Evolutionary conservation across 1,284 basidiomycete genomes (phyloP).

Genomic region (Trichosporon sp.): DNA sequence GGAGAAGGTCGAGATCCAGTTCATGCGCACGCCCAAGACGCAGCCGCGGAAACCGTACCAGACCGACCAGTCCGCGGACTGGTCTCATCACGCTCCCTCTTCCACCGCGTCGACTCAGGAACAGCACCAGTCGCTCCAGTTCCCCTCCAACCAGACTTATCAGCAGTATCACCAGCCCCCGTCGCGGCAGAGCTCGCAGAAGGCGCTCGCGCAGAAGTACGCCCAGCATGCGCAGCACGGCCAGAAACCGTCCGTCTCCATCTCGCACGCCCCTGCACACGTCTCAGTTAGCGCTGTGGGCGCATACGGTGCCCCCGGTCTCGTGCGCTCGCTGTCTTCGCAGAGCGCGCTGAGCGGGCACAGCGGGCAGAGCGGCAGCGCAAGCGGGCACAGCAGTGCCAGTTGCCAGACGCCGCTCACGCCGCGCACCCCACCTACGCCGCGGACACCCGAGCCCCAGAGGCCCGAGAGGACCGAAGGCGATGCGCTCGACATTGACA

Average conservation of each 20-base stretch:
- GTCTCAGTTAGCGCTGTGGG: too few species aligned
- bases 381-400: too few species aligned
- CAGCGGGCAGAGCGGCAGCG: too few species aligned
- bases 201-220: not conserved
- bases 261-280: too few species aligned
- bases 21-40: not conserved
- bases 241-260: not conserved
- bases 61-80: not conserved
- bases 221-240: too few species aligned
- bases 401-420: too few species aligned
- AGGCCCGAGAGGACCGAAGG: too few species aligned
- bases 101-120: too few species aligned
- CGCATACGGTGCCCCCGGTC: not conserved
- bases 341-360: too few species aligned
- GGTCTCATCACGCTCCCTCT: not conserved
- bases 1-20: slow-evolving; percentile 13
- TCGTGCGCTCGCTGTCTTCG: not conserved
- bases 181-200: not conserved
- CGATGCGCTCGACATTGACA: slow-evolving; percentile 17
- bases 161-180: slow-evolving; percentile 11
- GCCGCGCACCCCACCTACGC: not conserved
- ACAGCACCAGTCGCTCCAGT: not conserved
- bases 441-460: not conserved
- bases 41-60: not conserved
- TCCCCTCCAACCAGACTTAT: not conserved